Conservation (phyloP, 2,329 filamentous ascomycete species). For the Coleophoma cylindrospora region DNA sequence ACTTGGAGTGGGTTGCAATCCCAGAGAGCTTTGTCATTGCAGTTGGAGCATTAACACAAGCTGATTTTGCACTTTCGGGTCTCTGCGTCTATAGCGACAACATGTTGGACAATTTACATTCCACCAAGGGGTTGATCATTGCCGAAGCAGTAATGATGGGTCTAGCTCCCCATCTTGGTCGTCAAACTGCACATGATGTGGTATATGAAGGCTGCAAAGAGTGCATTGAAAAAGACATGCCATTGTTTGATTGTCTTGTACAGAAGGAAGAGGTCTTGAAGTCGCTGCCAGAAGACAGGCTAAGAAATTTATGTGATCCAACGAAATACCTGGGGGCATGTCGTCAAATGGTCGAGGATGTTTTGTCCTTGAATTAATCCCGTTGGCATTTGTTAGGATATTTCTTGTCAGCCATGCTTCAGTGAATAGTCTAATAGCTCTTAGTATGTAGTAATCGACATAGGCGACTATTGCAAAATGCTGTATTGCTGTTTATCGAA, state of each 20-base stretch:
- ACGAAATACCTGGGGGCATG: constrained; percentile 34
- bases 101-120: constrained; percentile 46
- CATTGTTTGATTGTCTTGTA: constrained; percentile 37
- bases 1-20: constrained; percentile 52
- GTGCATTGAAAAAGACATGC: constrained; percentile 37
- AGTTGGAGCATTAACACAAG: constrained; percentile 47
- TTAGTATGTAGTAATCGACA: too few species aligned
- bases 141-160: constrained; percentile 58
- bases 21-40: constrained; percentile 48
- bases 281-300: constrained; percentile 36
- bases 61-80: constrained; percentile 45
- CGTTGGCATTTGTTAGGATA: not conserved
- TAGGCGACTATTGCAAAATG: too few species aligned
- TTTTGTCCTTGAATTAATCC: constrained; percentile 7
- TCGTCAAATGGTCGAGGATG: constrained; percentile 24
- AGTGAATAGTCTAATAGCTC: too few species aligned
- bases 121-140: constrained; percentile 47
- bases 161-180: constrained; percentile 44
- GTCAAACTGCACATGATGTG: constrained; percentile 48
- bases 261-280: constrained; percentile 33
- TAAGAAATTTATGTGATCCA: constrained; percentile 51
- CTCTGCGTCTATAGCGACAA: constrained; percentile 43
- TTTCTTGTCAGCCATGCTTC: too few species aligned
- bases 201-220: constrained; percentile 49
- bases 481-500: too few species aligned